Conservation (phyloP, 1,284 basidiomycete genomes). For the Fomitopsis palustris region DNA sequence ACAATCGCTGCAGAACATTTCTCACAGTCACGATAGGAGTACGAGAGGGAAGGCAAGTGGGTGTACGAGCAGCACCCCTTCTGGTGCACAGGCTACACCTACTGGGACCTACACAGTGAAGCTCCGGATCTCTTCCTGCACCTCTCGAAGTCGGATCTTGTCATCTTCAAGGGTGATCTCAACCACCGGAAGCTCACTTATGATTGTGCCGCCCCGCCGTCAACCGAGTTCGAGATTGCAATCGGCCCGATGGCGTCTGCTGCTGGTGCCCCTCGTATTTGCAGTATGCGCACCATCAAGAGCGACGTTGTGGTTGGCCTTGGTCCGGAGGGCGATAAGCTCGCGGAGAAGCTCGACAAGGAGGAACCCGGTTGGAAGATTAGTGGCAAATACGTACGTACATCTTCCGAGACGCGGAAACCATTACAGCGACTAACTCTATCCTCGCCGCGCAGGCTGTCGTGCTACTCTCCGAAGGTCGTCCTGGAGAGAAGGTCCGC, state of each 20-base stretch:
- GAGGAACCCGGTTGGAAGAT: slow-evolving; percentile 97
- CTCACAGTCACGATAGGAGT: slow-evolving; percentile 51
- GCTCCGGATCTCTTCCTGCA: slow-evolving; percentile 94
- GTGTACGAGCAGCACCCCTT: slow-evolving; percentile 96
- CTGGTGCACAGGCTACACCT: slow-evolving; percentile 96
- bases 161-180: slow-evolving; percentile 95
- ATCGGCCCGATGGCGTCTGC: slow-evolving; percentile 93
- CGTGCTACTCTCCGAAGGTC: slow-evolving; percentile 81
- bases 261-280: slow-evolving; percentile 86
- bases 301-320: slow-evolving; percentile 79
- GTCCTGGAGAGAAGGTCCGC: slow-evolving; percentile 77
- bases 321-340: slow-evolving; percentile 62
- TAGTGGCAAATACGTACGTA: slow-evolving; percentile 87
- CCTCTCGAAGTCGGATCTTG: slow-evolving; percentile 86
- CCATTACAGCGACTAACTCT: neutral
- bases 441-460: slow-evolving; percentile 55
- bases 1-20: neutral
- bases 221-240: slow-evolving; percentile 87
- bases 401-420: neutral
- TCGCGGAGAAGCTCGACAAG: slow-evolving; percentile 81
- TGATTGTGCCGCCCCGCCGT: slow-evolving; percentile 89
- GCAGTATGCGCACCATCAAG: slow-evolving; percentile 85
- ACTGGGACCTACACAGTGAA: slow-evolving; percentile 88
- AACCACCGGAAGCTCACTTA: slow-evolving; percentile 78
- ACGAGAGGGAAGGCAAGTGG: slow-evolving; percentile 92